Evolutionary conservation across 805 yeast genomes (phyloP), one percentile per base, ranked within the genome.

Genomic region (Candida insectalens): DNA sequence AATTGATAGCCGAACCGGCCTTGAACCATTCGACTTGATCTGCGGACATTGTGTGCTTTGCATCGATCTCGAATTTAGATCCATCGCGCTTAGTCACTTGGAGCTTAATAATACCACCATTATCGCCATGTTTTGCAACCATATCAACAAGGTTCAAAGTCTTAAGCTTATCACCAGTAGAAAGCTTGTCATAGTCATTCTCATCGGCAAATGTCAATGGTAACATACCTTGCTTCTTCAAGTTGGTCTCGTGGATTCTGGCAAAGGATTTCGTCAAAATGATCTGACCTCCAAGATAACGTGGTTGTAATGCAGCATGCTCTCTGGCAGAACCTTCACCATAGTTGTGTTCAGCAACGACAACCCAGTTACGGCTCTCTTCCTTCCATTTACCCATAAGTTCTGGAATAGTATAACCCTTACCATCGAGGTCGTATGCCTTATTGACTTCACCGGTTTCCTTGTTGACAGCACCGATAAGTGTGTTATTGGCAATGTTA

Each of bases 241-340:
- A 74, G 62, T 89, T 89, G 23, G 98, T 89, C 67, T 89, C 98
- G 62, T 89, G 98, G 51, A 89, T 89, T 70, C 98, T 81, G 23
- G 98, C 98, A 63, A 89, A 89, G 7, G 96, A 88, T 62, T 88
- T 89, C 48, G 84, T 94, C 41, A 89, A 65, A 42, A 89, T 81
- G 43, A 87, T 74, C 38, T 78, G 63, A 42, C 98, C 97, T 40
- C 96, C 97, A 29, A 92, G 69, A 67, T 83, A 92, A 61, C 94
- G 74, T 36, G 97, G 98, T 22, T 92, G 84, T 46, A 92, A 68
- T 12, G 97, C 97, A 30, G 98, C 98, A 53, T 89, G 98, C 60
- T 89, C 98, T 72, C 98, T 83, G 21, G 98, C 96, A 32, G 96
- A 88, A 50, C 98, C 98, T 67, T 89, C 98, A 63, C 98, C 98